A percentile compares a stretch with the other conserved stretches of the same genome.
Evolutionary conservation across 2,329 filamentous ascomycete species (phyloP).

Genomic region (Aspergillus sp.): DNA sequence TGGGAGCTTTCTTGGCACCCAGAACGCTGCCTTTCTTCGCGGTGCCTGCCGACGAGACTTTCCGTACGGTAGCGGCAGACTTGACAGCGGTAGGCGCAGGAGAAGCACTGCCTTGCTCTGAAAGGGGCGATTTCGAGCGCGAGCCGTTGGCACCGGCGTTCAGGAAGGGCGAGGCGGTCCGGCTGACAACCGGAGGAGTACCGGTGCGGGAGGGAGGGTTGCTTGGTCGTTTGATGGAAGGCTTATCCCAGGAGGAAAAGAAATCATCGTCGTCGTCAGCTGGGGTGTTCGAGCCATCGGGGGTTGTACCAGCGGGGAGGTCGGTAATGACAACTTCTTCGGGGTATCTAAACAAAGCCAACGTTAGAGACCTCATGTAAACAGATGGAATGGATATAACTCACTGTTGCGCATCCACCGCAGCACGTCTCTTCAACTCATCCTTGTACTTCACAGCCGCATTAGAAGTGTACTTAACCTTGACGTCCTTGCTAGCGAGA

Average conservation of each 20-base stretch:
- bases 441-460: conserved; percentile 98
- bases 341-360: conserved; percentile 57
- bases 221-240: conserved; percentile 89
- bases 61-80: conserved; percentile 74
- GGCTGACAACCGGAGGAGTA: conserved; percentile 73
- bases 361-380: background rate
- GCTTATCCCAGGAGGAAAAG: conserved; percentile 99
- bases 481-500: conserved; percentile 90
- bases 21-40: conserved; percentile 80
- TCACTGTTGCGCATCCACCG: conserved; percentile 76
- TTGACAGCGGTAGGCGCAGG: conserved; percentile 60
- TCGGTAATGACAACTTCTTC: conserved; percentile 81
- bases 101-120: conserved; percentile 45
- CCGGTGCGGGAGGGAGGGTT: conserved; percentile 85
- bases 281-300: conserved; percentile 67
- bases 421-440: conserved; percentile 79
- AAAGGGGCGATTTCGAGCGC: conserved; percentile 79
- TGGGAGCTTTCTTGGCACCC: conserved; percentile 72
- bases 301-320: conserved; percentile 52
- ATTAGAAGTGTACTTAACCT: conserved; percentile 91
- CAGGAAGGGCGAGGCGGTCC: conserved; percentile 85
- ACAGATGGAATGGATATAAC: conserved; percentile 24
- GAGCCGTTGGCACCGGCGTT: conserved; percentile 60
- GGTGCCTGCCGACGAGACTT: conserved; percentile 56
- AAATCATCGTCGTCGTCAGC: conserved; percentile 85